Conservation (phyloP, 805 yeast genomes). For the Cyberlindnera subsufficiens region DNA sequence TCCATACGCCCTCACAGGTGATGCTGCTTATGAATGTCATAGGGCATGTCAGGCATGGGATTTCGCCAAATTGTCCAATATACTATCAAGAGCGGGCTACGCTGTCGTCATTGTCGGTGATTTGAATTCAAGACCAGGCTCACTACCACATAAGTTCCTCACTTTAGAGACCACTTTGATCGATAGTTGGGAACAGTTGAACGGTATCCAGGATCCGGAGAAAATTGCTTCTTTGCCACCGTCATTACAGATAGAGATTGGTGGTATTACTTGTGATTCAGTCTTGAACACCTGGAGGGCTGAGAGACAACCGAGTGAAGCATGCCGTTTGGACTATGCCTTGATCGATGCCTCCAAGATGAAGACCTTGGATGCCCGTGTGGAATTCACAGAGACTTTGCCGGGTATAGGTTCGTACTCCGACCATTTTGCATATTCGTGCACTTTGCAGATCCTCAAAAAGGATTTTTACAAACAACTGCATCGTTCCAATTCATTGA, state of each 20-base stretch:
- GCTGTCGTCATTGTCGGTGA: constrained; percentile 91
- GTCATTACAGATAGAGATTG: constrained; percentile 56
- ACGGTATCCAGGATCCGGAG: constrained; percentile 41
- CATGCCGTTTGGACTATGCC: constrained; percentile 88
- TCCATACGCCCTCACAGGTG: constrained; percentile 79
- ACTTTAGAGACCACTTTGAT: constrained; percentile 60
- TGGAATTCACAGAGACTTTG: constrained; percentile 64
- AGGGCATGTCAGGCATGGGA: constrained; percentile 97
- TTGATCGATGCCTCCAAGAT: constrained; percentile 57
- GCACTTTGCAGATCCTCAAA: constrained; percentile 30
- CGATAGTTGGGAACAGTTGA: constrained; percentile 78
- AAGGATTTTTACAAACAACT: not conserved
- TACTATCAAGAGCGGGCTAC: constrained; percentile 68
- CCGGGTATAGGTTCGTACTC: constrained; percentile 73
- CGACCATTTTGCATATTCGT: constrained; percentile 84
- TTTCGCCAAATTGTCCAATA: constrained; percentile 58
- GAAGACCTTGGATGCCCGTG: constrained; percentile 55
- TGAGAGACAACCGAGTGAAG: constrained; percentile 24
- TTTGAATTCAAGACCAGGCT: constrained; percentile 82
- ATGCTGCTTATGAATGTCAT: constrained; percentile 85
- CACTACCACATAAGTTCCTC: constrained; percentile 72
- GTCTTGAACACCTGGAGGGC: constrained; percentile 81
- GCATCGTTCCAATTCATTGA: constrained; percentile 4
- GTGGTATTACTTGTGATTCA: constrained; percentile 91
- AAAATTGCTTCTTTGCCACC: constrained; percentile 44